Percentiles rank a stretch among this genome's conserved stretches.
Conservation (phyloP, 345 rosid species). For the Arabidopsis arenosa region DNA sequence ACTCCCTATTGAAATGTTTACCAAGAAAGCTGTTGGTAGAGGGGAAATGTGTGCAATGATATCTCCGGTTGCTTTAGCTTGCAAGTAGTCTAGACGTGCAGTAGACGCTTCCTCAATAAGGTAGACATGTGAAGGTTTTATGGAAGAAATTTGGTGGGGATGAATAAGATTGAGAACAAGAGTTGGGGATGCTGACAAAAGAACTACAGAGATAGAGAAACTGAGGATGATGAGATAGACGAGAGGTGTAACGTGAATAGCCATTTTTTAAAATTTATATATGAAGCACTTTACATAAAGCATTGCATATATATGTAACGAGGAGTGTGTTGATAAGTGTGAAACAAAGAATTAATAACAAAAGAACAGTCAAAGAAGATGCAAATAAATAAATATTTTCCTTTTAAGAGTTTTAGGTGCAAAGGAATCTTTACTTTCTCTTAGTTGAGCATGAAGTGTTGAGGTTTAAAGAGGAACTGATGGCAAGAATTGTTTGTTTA, state of each 20-base stretch:
- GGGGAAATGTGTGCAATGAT: constrained; percentile 9
- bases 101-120: not conserved
- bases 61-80: constrained; percentile 16
- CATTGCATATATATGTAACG: no score
- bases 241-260: no score
- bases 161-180: constrained; percentile 4
- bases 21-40: not conserved
- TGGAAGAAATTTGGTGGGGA: not conserved
- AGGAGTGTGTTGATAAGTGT: no score
- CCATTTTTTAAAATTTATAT: no score
- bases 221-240: no score
- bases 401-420: not conserved
- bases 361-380: not conserved
- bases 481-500: not conserved
- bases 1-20: constrained; percentile 31
- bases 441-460: not conserved
- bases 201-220: no score
- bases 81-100: constrained; percentile 13
- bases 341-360: not conserved
- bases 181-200: no score
- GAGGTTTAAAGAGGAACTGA: not conserved
- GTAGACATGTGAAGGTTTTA: not conserved
- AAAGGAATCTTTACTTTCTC: not conserved
- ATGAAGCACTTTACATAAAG: no score
- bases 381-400: not conserved